Conservation (phyloP, 495 filamentous ascomycete genomes). For the Neurospora sp. region DNA sequence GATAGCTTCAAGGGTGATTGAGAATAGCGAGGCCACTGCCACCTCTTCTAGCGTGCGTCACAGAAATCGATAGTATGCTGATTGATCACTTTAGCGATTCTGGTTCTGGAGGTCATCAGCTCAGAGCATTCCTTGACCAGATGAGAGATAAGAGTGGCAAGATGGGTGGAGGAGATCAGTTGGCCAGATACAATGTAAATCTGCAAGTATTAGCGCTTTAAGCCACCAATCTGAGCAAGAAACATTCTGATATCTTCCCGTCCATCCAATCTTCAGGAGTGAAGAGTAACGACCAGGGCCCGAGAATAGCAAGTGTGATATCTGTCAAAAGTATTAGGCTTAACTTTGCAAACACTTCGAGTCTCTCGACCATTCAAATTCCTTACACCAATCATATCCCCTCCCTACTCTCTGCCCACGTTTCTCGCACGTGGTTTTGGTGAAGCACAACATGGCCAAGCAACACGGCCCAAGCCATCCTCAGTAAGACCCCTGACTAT, state of each 20-base stretch:
- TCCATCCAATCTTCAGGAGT: neutral
- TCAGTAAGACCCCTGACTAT: neutral
- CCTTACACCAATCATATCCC: neutral
- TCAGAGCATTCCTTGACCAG: neutral
- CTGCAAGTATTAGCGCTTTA: neutral
- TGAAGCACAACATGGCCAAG: neutral
- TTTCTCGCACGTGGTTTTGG: neutral
- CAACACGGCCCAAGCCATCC: neutral
- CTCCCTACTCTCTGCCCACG: neutral
- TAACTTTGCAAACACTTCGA: neutral
- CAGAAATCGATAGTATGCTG: neutral
- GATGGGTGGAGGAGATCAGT: neutral
- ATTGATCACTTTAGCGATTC: neutral
- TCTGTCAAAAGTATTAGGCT: neutral
- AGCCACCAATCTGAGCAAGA: neutral
- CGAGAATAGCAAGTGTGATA: neutral
- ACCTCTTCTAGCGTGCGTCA: neutral
- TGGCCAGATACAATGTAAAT: neutral
- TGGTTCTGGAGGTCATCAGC: neutral
- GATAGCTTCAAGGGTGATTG: neutral
- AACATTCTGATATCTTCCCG: neutral
- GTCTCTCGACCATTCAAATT: neutral
- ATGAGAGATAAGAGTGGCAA: neutral
- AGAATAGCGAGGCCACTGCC: neutral
- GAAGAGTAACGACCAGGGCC: neutral